Evolutionary conservation across 768 basidiomycete genomes (phyloP).

Genomic region (Leccinum disarticulatum): DNA sequence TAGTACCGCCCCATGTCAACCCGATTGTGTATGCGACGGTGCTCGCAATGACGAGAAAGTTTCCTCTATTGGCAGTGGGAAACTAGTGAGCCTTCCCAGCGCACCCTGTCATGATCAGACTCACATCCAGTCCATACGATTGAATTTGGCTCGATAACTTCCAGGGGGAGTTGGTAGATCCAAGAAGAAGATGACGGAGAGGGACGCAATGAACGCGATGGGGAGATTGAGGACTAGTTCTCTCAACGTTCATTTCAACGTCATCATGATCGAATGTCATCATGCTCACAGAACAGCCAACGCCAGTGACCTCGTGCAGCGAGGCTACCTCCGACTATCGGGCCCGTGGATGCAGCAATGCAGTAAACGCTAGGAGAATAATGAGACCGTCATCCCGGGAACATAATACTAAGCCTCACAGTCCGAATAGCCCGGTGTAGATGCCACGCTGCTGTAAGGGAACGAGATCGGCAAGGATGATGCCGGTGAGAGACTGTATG

Average conservation of each 20-base stretch:
- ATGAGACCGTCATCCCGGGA: no score
- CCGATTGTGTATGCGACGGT: slow-evolving; percentile 31
- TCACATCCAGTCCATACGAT: slow-evolving; percentile 42
- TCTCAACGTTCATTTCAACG: background rate
- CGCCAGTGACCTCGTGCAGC: slow-evolving; percentile 37
- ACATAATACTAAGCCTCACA: slow-evolving; percentile 7
- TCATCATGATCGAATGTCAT: background rate
- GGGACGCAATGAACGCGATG: slow-evolving; percentile 27
- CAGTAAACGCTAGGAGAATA: slow-evolving; percentile 30
- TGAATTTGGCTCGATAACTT: slow-evolving; percentile 32
- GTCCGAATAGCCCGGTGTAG: slow-evolving; percentile 30
- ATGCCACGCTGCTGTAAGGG: slow-evolving; percentile 42
- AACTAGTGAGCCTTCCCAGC: background rate
- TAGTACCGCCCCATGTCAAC: slow-evolving; percentile 44
- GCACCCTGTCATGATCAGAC: background rate
- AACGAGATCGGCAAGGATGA: slow-evolving; percentile 44
- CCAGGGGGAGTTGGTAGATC: slow-evolving; percentile 36
- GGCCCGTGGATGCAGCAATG: slow-evolving; percentile 33
- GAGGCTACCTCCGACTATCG: slow-evolving; percentile 37
- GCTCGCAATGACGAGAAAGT: slow-evolving; percentile 32
- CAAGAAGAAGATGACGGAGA: slow-evolving; percentile 28
- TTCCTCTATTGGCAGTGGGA: slow-evolving; percentile 31
- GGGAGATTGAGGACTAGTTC: slow-evolving; percentile 41
- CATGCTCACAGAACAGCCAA: slow-evolving; percentile 42
- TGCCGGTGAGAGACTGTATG: slow-evolving; percentile 35